Base-by-base conservation (phyloP, 176 grass and related monocot genomes). In the Avena atlantica region DNA sequence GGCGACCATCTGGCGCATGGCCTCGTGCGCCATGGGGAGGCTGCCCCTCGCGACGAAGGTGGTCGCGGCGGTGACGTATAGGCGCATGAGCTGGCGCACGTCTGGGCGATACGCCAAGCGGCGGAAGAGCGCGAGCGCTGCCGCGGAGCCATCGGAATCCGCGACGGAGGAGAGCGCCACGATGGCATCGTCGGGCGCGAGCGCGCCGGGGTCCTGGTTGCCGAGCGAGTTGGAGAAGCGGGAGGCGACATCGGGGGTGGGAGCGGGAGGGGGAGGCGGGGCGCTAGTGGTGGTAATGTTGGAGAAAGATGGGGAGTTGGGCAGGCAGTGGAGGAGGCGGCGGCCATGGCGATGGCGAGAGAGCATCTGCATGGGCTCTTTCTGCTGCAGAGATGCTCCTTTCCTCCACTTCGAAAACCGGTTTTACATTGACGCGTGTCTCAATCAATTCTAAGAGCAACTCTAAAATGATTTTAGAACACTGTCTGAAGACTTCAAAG, bases 1-100 rank as follows among this genome's bases (percentile, higher is more conserved):
- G 49, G 68, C 84, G 20, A 89, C 89, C 93, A 92, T 91, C 7
- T 84, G 47, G 62, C 93, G 91, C 91, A 94, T 89, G 20, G 81
- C 90, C 90, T 95, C 96, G 76, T 98, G 93, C 27, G 96, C 96
- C 90, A 92, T 95, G 12, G 91, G 88, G 11, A 89, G 69, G 83
- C 87, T 92, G 17, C 87, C 87, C 36, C 92, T 87, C 63, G 70
- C 84, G 36, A 95, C 53, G 88, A 98, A 91, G n/a, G 85, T 45
- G 51, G 88, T 85, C 25, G 88, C 92, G 9, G 92, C 89, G 2
- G 92, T 92, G 69, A 93, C 88, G 69, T 98, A 98, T 66, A 98
- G 90, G 6, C 92, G 89, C 92, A 96, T 91, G 44, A 98, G 90
- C 67, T 59, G 53, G 64, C 90, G 83, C 10, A 88, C 61, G 53